Conservation (phyloP, 139 green algal genomes). For the Gonium pectorale region DNA sequence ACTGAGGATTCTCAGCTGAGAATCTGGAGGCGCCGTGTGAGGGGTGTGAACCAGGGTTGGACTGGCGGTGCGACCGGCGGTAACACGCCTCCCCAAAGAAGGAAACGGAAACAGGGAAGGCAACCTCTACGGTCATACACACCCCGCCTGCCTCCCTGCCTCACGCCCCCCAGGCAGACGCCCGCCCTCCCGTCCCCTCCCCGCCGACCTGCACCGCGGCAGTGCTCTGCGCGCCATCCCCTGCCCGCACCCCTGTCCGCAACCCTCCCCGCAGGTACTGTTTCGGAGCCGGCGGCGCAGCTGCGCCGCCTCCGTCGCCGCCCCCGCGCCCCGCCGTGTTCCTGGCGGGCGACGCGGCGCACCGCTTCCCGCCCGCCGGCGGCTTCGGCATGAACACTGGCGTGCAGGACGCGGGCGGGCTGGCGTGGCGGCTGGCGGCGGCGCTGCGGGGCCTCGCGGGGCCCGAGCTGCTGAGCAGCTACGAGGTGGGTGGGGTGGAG, state of each 20-base stretch:
- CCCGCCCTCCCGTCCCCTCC: not conserved
- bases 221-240: no score
- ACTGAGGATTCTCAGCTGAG: no score
- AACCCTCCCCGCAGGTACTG: not conserved
- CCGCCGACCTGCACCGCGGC: not conserved
- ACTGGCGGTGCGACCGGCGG: no score
- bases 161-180: no score
- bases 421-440: constrained; percentile 96
- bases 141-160: not conserved
- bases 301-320: not conserved
- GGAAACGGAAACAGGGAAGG: no score
- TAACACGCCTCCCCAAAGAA: no score
- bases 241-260: no score
- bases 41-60: no score
- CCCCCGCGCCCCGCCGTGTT: constrained; percentile 72
- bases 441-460: constrained; percentile 59
- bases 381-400: constrained; percentile 99
- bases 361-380: constrained; percentile 92
- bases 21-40: no score
- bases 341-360: constrained; percentile 92
- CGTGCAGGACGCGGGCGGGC: constrained; percentile 93
- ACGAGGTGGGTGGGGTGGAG: constrained; percentile 63
- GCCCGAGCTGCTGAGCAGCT: constrained; percentile 74
- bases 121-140: not conserved
- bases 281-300: not conserved